Percentiles rank a stretch among this genome's conserved stretches.
Evolutionary conservation across 345 rosid genomes (phyloP).

Genomic region (Aethionema arabicum): DNA sequence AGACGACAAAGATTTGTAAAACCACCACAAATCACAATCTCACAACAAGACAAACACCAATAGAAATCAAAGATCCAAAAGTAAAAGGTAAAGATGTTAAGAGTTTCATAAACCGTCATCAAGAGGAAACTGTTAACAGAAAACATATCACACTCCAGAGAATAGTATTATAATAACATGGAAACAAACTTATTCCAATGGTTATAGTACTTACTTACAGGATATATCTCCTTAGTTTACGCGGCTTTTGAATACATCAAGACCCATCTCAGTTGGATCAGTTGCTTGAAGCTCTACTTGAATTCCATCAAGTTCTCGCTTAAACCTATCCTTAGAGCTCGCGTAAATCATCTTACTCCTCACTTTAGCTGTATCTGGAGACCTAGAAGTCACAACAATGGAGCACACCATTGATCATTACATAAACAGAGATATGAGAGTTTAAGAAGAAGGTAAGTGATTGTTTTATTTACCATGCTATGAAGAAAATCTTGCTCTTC

Average conservation of each 20-base stretch:
- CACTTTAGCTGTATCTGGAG: constrained; percentile 39
- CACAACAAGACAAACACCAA: constrained; percentile 5
- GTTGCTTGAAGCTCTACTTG: constrained; percentile 66
- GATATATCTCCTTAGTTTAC: constrained; percentile 29
- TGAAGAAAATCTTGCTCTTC: constrained; percentile 91
- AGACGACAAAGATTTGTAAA: constrained; percentile 7
- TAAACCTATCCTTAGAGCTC: constrained; percentile 50
- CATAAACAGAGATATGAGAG: background rate
- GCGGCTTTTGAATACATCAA: constrained; percentile 56
- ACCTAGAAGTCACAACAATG: constrained; percentile 19
- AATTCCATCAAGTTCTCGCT: constrained; percentile 40
- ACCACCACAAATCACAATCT: constrained; percentile 16
- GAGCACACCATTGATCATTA: background rate
- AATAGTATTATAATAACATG: too few species aligned
- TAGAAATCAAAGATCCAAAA: background rate
- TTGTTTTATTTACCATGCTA: constrained; percentile 49
- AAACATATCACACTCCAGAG: constrained; percentile 21
- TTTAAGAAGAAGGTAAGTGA: background rate
- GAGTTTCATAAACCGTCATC: constrained; percentile 20
- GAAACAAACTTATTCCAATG: constrained; percentile 31
- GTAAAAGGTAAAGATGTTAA: constrained; percentile 4
- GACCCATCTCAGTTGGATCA: constrained; percentile 61
- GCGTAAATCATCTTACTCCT: constrained; percentile 42
- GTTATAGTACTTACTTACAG: too few species aligned
- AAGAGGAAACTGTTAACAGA: constrained; percentile 25